A percentile compares a stretch with the other conserved stretches of the same genome.
Conservation (phyloP, 2,329 filamentous ascomycete species). For the Cladosporium velox region DNA sequence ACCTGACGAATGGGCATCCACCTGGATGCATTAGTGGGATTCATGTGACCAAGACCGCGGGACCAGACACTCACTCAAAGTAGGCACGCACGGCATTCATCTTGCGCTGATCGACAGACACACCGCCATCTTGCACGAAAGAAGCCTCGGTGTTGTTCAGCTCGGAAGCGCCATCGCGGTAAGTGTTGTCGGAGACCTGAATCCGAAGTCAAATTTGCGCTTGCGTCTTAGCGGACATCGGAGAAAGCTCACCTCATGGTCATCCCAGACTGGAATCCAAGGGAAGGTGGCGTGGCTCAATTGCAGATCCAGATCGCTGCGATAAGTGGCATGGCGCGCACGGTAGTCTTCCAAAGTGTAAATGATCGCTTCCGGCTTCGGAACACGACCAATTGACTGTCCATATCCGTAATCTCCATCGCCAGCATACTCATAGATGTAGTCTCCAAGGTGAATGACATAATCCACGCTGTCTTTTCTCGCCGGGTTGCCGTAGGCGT, state of each 20-base stretch:
- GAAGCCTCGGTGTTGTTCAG: constrained; percentile 68
- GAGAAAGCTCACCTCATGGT: constrained; percentile 44
- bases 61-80: background rate
- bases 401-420: constrained; percentile 50
- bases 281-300: constrained; percentile 58
- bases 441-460: constrained; percentile 53
- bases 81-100: constrained; percentile 55
- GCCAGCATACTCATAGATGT: constrained; percentile 63
- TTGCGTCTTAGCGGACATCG: constrained; percentile 37
- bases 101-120: constrained; percentile 72
- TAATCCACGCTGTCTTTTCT: constrained; percentile 52
- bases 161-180: constrained; percentile 60
- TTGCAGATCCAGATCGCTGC: constrained; percentile 62
- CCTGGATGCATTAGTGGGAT: background rate
- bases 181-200: constrained; percentile 64
- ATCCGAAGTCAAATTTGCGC: constrained; percentile 46
- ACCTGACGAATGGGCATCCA: constrained; percentile 62
- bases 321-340: constrained; percentile 58
- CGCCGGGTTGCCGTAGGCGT: constrained; percentile 41
- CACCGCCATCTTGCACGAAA: constrained; percentile 57
- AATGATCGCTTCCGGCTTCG: constrained; percentile 55
- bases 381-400: constrained; percentile 54
- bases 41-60: background rate
- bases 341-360: constrained; percentile 62
- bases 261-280: constrained; percentile 67